A percentile compares a stretch with the other conserved stretches of the same genome.
phyloP scores from a whole-genome alignment of 805 yeast species.

The Candida railenensis region DNA sequence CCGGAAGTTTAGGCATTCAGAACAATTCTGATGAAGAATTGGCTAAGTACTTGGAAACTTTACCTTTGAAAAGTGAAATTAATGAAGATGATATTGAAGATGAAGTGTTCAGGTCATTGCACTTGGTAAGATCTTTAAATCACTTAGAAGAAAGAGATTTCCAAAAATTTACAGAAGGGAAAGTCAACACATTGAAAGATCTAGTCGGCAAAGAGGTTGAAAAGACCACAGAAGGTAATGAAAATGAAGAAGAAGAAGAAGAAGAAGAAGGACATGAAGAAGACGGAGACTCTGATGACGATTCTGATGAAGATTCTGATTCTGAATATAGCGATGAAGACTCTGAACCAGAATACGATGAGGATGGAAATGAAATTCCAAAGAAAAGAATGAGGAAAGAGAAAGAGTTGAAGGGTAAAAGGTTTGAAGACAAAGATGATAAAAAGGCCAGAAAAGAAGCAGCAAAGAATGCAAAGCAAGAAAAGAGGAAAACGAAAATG shows the following conservation, averaged over 20 bases:
- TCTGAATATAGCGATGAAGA: constrained; percentile 33
- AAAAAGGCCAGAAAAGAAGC: constrained; percentile 43
- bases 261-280: constrained; percentile 30
- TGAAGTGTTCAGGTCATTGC: constrained; percentile 80
- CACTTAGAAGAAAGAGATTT: constrained; percentile 90
- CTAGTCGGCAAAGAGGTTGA: constrained; percentile 33
- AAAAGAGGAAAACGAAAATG: constrained; percentile 40
- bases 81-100: constrained; percentile 61
- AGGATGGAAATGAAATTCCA: constrained; percentile 20
- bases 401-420: constrained; percentile 57
- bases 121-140: constrained; percentile 75
- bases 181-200: constrained; percentile 73
- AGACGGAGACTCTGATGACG: constrained; percentile 51
- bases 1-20: constrained; percentile 33
- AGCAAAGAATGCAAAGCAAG: constrained; percentile 29
- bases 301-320: constrained; percentile 38
- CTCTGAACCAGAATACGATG: constrained; percentile 27
- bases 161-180: constrained; percentile 73
- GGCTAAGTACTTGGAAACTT: constrained; percentile 39
- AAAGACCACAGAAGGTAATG: constrained; percentile 65
- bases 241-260: constrained; percentile 43
- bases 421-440: constrained; percentile 52
- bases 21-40: constrained; percentile 44
- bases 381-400: constrained; percentile 28
- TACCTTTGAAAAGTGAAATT: constrained; percentile 58